These are phyloP conservation scores for Apiotrichum siamense DNA, from an alignment of 1,284 basidiomycete genomes.

Conservation along the genomic window DNA sequence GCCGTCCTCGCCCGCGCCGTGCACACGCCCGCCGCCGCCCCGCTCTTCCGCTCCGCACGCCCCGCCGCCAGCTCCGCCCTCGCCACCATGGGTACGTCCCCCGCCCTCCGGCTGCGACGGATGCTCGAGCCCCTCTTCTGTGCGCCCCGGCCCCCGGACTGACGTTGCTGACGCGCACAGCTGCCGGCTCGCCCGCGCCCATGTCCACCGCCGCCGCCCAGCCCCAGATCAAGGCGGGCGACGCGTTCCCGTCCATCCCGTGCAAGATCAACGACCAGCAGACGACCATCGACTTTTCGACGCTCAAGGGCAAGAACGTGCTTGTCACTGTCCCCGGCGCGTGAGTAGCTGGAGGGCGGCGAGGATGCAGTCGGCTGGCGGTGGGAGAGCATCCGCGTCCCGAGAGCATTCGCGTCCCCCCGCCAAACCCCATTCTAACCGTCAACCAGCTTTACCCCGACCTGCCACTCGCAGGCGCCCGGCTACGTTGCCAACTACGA, in stretches of 20 bases:
- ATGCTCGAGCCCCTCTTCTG: background rate
- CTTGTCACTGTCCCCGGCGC: conserved; percentile 54
- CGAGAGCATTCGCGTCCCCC: background rate
- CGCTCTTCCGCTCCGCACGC: too few relatives aligned
- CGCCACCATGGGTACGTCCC: background rate
- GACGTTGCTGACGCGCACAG: too few relatives aligned
- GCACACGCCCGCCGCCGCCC: too few relatives aligned
- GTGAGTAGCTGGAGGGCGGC: conserved; percentile 17
- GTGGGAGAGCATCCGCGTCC: background rate
- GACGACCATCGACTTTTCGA: conserved; percentile 51
- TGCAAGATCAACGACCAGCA: conserved; percentile 58
- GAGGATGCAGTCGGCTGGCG: background rate
- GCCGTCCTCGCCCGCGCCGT: too few relatives aligned
- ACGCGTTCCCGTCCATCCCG: conserved; percentile 49
- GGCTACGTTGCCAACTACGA: conserved; percentile 59
- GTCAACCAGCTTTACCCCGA: conserved; percentile 54
- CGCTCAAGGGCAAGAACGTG: conserved; percentile 61
- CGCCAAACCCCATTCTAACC: conserved; percentile 18
- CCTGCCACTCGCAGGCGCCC: conserved; percentile 56
- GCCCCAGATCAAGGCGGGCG: conserved; percentile 52
- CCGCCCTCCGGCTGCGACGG: background rate
- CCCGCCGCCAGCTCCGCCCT: too few relatives aligned
- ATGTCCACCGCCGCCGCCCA: conserved; percentile 51
- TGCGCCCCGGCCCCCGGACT: background rate
- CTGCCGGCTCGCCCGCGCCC: conserved; percentile 50